Evolutionary conservation across 192 early-diverging fungal species (phyloP).

Genomic region (Chytriomyces sp.): DNA sequence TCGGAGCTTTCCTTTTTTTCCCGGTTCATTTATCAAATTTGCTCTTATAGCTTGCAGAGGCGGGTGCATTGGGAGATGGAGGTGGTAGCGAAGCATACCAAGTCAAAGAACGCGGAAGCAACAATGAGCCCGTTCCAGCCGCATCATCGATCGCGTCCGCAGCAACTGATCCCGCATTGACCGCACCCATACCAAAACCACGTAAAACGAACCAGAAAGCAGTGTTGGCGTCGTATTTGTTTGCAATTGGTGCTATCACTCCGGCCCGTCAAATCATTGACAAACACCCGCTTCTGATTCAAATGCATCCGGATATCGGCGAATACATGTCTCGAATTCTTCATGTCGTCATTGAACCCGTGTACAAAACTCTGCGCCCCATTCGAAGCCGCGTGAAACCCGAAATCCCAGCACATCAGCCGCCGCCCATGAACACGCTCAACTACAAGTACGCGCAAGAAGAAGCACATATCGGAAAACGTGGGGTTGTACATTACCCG

Average conservation of each 20-base stretch:
- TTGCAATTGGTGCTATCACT: slow-evolving; percentile 67
- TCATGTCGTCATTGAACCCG: slow-evolving; percentile 61
- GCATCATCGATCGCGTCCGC: not conserved
- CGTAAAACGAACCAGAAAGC: slow-evolving; percentile 65
- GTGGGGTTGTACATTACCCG: slow-evolving; percentile 35
- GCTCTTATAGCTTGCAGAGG: slow-evolving; percentile 39
- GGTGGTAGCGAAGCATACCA: slow-evolving; percentile 5
- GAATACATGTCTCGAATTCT: slow-evolving; percentile 66
- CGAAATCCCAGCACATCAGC: slow-evolving; percentile 32
- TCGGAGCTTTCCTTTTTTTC: not conserved
- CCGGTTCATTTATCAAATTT: not conserved
- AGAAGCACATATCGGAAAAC: slow-evolving; percentile 32
- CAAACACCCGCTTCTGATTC: slow-evolving; percentile 55
- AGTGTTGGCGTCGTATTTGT: slow-evolving; percentile 61
- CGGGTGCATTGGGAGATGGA: slow-evolving; percentile 49
- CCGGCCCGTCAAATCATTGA: slow-evolving; percentile 60
- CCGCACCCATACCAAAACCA: slow-evolving; percentile 12
- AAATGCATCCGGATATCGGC: slow-evolving; percentile 64
- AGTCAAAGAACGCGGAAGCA: slow-evolving; percentile 24
- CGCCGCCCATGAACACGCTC: slow-evolving; percentile 42
- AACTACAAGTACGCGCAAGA: slow-evolving; percentile 32
- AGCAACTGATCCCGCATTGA: slow-evolving; percentile 15
- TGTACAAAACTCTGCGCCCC: slow-evolving; percentile 47
- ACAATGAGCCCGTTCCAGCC: not conserved
- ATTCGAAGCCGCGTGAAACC: not conserved